Base-by-base conservation (phyloP, 2,329 filamentous ascomycete species). In the Acephala macrosclerotiorum region DNA sequence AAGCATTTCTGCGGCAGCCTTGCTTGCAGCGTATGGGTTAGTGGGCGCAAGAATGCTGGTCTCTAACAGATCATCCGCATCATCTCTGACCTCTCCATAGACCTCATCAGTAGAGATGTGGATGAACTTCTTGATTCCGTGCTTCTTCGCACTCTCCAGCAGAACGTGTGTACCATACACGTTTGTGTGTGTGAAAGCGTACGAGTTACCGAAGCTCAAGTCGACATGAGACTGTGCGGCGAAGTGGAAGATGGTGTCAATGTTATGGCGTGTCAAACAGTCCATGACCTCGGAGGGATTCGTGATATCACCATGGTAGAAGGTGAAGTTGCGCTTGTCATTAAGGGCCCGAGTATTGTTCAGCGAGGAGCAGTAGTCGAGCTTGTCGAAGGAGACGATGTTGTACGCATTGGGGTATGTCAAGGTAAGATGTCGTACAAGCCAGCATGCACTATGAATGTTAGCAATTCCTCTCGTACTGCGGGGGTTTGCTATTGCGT, bases 181-280 rank as follows among this genome's bases (percentile, higher is more conserved):
- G 72, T 95, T 96, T 64, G 89, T 94, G 72, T 89, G 88, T 0
- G 91, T 94, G 79, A 95, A 95, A 61, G 88, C 85, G 77, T 93
- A 93, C 11, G 91, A 93, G 79, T 95, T 93, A 59, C 90, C 90
- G 74, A 96, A 96, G 75, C 90, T 93, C 72, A 93, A 79, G 73
- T 95, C 91, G 59, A 96, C 92, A 75, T 95, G 92, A 8, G 91
- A 93, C 79, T 94, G 90, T n/a, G 92, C 92, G 2, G 92, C 92
- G 74, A 96, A 94, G 78, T 95, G 92, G 77, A 95, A 88, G 67
- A 96, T 85, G 60, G 91, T 93, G 76, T 95, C 92, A 72, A 95
- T 90, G 38, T 87, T 84, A 80, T 93, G 83, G 67, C 87, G 85
- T 76, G 90, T 85, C 74, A 95, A 84, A 75, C 89, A 92, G 72